A percentile compares a stretch with the other conserved stretches of the same genome.
These are phyloP conservation scores for Melastoma candidum DNA, from an alignment of 441 rosid species.

Conservation along the genomic window DNA sequence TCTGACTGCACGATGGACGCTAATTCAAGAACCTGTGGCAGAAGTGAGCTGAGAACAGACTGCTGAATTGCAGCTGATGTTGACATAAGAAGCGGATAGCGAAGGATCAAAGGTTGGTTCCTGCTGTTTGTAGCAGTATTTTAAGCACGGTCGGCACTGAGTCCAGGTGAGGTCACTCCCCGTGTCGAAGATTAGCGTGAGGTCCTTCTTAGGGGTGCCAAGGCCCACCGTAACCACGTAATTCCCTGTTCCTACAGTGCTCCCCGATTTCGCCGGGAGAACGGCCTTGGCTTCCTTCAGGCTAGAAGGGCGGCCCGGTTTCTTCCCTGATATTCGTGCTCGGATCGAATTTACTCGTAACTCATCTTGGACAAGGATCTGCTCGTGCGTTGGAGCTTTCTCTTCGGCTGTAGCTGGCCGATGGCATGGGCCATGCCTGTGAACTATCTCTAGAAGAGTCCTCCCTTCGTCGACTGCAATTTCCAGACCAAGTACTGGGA, in stretches of 20 bases:
- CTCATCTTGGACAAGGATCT: constrained; percentile 44
- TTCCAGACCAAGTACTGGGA: no score
- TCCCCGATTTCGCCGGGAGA: constrained; percentile 47
- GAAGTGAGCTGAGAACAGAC: constrained; percentile 31
- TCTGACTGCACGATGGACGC: background rate
- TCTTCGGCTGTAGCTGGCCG: constrained; percentile 7
- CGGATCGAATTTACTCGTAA: constrained; percentile 43
- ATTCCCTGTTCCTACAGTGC: constrained; percentile 48
- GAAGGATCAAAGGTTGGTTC: constrained; percentile 42
- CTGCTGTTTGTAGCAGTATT: constrained; percentile 36
- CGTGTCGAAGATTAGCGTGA: constrained; percentile 52
- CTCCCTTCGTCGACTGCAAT: constrained; percentile 26
- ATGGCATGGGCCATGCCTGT: constrained; percentile 74
- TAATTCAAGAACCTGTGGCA: constrained; percentile 30
- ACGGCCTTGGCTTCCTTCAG: constrained; percentile 20
- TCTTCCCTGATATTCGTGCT: constrained; percentile 21
- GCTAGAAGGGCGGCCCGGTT: constrained; percentile 2
- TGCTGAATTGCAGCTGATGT: constrained; percentile 35
- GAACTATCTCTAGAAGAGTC: constrained; percentile 43
- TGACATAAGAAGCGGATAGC: constrained; percentile 33
- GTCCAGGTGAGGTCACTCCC: constrained; percentile 78
- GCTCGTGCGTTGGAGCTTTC: constrained; percentile 24
- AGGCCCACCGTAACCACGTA: constrained; percentile 45
- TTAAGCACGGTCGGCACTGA: constrained; percentile 52
- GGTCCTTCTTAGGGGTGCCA: constrained; percentile 40